Base-by-base conservation (phyloP, 192 early-diverging fungal genomes). In the Coemansia sp. region DNA sequence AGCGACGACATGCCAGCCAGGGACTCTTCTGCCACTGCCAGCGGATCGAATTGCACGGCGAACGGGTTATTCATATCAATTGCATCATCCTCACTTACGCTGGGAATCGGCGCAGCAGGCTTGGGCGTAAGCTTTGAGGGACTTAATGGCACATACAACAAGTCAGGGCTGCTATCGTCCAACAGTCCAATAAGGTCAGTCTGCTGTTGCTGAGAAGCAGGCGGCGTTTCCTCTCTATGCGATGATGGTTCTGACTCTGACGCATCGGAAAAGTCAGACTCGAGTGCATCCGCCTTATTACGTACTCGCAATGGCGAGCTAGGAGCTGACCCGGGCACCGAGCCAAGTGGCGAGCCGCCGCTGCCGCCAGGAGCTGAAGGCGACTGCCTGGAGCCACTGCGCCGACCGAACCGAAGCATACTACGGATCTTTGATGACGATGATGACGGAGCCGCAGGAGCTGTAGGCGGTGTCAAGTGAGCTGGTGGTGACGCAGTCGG, bases 181-280 rank as follows among this genome's bases (percentile, higher is more conserved):
- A 71, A 14, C 2, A 58, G 69, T 21, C 49, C 61, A 55, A 71
- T 59, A 43, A 65, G 28, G 13, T 65, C 67, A 2, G 37, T 44
- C 19, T 42, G 42, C 14, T 63, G 6, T 10, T 58, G 28, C n/a
- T 3, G 19, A 3, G 65, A n/a, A 8, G 66, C 57, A 9, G 60
- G 43, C 57, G 26, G 42, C 11, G 57, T 32, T 58, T 33, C 33
- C 4, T 64, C 63, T 28, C 44, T 23, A 33, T 46, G 39, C 39
- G 62, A 58, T 19, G 62, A 58, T 19, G 49, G 49, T 19, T 23
- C 49, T 2, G 49, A 52, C 8, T 55, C 52, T 1, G 63, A 59
- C 0, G 64, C 28, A 42, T 70, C 74, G 1, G 75, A 68, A 70
- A 82, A 82, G 49, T 82, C 79, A n/a, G 79, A 82, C 19, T 76